Evolutionary conservation across 345 rosid genomes (phyloP).

Genomic region (Murraya paniculata): DNA sequence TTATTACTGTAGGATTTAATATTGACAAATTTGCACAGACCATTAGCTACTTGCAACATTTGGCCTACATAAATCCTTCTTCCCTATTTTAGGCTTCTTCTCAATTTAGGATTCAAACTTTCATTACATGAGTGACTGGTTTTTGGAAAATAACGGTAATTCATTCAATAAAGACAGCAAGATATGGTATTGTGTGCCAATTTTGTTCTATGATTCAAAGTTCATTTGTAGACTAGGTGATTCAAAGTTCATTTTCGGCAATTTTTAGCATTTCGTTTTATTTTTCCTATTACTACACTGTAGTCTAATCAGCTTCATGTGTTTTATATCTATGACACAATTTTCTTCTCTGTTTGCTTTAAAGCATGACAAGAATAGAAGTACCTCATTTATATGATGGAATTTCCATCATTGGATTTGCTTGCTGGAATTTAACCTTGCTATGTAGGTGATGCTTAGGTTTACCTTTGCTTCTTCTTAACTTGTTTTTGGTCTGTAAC

Average conservation of each 20-base stretch:
- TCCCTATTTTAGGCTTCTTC: neutral
- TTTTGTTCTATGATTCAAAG: too few relatives aligned
- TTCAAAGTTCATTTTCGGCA: constrained; percentile 33
- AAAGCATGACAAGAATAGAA: constrained; percentile 1
- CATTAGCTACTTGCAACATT: neutral
- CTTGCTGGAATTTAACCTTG: neutral
- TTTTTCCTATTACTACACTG: neutral
- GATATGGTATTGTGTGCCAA: too few relatives aligned
- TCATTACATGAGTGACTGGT: neutral
- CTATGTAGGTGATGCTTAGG: neutral
- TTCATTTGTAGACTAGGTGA: constrained; percentile 20
- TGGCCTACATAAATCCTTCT: neutral
- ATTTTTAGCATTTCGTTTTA: constrained; percentile 1
- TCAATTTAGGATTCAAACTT: neutral
- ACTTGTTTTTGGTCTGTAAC: neutral
- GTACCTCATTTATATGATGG: neutral
- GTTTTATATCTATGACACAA: neutral
- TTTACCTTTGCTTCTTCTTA: neutral
- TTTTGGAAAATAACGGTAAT: neutral
- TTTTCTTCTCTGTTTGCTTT: neutral
- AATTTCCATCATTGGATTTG: neutral
- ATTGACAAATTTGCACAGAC: neutral
- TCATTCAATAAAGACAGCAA: neutral
- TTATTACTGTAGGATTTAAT: neutral
- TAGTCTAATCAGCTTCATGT: neutral